Percentiles rank a stretch among this genome's conserved stretches.
Evolutionary conservation across 768 basidiomycete species (phyloP).

Genomic region (Naematelia aurantialba): DNA sequence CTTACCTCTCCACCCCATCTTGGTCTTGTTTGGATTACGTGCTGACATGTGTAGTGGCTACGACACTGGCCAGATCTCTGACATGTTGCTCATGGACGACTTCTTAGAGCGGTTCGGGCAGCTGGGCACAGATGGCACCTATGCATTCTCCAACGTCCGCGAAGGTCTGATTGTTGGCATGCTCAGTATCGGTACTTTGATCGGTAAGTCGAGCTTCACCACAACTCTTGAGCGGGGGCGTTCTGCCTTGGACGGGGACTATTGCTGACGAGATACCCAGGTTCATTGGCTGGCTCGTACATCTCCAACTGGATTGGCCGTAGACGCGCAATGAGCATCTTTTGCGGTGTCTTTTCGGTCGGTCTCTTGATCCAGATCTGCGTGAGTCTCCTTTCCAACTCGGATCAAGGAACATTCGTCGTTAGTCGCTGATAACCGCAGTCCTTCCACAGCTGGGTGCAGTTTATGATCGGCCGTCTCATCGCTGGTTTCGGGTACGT

Average conservation of each 20-base stretch:
- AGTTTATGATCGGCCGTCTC: conserved; percentile 62
- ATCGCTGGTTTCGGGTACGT: conserved; percentile 65
- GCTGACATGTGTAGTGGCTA: conserved; percentile 49
- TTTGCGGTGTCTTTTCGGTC: conserved; percentile 51
- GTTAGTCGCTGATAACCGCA: conserved; percentile 15
- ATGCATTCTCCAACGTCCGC: conserved; percentile 59
- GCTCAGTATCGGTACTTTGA: conserved; percentile 66
- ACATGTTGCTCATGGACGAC: conserved; percentile 64
- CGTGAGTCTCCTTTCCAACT: conserved; percentile 54
- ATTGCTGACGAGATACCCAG: conserved; percentile 2
- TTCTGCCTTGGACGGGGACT: too few species aligned
- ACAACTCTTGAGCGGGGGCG: not conserved
- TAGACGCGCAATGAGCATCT: conserved; percentile 63
- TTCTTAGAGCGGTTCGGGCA: conserved; percentile 57
- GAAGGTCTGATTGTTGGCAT: conserved; percentile 64
- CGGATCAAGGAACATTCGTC: not conserved
- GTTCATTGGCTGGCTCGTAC: conserved; percentile 15
- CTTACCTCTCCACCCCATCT: not conserved
- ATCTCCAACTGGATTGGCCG: conserved; percentile 65
- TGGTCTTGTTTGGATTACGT: not conserved
- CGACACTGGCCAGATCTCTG: conserved; percentile 74
- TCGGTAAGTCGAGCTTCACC: conserved; percentile 53
- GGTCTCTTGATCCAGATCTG: conserved; percentile 1
- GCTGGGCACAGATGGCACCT: conserved; percentile 52
- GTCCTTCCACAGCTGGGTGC: conserved; percentile 59